Evolutionary conservation across 306 rosid genomes (phyloP).

Genomic region (Cyamopsis tetragonoloba): DNA sequence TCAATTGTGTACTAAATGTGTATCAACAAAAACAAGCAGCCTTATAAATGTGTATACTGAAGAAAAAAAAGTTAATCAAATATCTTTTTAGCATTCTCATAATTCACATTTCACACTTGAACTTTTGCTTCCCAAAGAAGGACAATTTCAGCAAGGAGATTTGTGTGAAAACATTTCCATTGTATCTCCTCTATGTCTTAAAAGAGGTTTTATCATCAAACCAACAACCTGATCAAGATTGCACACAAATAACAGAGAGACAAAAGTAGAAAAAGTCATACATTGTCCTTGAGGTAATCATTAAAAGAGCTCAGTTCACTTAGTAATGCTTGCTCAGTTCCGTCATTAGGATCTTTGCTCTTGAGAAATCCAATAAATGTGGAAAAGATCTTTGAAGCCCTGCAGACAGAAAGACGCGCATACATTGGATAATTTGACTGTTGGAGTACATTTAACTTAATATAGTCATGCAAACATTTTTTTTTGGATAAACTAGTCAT

Average conservation of each 20-base stretch:
- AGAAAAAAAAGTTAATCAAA: neutral
- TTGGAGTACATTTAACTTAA: neutral
- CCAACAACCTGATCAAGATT: constrained; percentile 10
- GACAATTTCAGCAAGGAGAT: neutral
- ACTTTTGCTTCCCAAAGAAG: neutral
- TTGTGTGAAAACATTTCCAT: neutral
- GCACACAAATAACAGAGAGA: neutral
- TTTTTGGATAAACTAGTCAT: neutral
- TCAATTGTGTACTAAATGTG: neutral
- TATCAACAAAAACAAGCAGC: too few species aligned
- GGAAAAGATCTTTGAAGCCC: constrained; percentile 90
- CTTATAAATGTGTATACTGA: neutral
- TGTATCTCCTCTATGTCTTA: neutral
- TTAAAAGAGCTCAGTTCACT: constrained; percentile 73
- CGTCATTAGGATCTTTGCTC: constrained; percentile 89
- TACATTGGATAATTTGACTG: neutral
- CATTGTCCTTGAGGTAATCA: constrained; percentile 79
- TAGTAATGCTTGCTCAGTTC: constrained; percentile 76
- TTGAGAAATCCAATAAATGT: constrained; percentile 88
- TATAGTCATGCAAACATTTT: neutral
- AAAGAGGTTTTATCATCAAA: neutral
- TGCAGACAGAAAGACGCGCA: constrained; percentile 25
- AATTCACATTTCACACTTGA: neutral
- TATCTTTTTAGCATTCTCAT: neutral
- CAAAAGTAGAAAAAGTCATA: constrained; percentile 34